Conservation (phyloP, 106 monocot species). For the Acorus calamus region DNA sequence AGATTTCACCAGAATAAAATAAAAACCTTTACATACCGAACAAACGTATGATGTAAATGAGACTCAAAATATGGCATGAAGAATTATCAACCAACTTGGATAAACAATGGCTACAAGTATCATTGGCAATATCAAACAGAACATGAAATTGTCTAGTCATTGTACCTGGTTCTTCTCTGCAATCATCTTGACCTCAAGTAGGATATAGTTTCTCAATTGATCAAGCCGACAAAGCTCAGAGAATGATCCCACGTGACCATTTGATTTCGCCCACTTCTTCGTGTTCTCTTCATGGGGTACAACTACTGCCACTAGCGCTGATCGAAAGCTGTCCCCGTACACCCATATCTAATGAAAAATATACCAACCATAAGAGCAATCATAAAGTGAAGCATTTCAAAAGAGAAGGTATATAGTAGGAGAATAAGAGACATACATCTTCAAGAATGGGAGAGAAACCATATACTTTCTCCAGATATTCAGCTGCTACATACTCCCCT, state of each 20-base stretch:
- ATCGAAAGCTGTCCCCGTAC: conserved; percentile 79
- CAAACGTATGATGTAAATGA: too few relatives aligned
- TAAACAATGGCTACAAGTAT: too few relatives aligned
- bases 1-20: too few relatives aligned
- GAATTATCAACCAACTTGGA: too few relatives aligned
- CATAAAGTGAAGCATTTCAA: background rate
- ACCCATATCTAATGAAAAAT: conserved; percentile 67
- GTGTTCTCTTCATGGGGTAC: conserved; percentile 67
- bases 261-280: conserved; percentile 59
- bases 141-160: too few relatives aligned
- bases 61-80: too few relatives aligned
- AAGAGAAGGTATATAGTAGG: background rate
- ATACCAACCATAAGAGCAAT: too few relatives aligned
- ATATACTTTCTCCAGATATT: conserved; percentile 84
- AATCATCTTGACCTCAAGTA: conserved; percentile 54
- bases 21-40: too few relatives aligned
- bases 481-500: conserved; percentile 86
- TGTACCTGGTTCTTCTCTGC: conserved; percentile 72
- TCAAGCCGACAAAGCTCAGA: conserved; percentile 50
- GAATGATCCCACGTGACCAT: conserved; percentile 43
- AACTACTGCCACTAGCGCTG: conserved; percentile 76
- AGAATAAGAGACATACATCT: conserved; percentile 53
- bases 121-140: too few relatives aligned
- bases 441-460: conserved; percentile 48
- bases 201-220: conserved; percentile 38